Evolutionary conservation across 331 rosid genomes (phyloP).

Genomic region (Quercus tomentella): DNA sequence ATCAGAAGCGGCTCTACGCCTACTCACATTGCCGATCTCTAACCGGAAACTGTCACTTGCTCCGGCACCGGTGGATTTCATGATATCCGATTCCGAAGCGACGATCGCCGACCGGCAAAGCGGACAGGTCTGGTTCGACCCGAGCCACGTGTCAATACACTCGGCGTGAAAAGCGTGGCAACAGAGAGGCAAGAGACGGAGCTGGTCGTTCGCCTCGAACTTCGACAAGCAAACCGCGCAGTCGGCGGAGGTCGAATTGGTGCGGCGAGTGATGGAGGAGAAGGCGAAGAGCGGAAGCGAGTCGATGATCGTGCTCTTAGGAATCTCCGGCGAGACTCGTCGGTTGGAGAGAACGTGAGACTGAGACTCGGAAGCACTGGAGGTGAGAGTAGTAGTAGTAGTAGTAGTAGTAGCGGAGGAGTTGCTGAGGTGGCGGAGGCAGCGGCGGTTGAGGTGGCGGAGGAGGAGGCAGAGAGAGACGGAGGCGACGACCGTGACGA

Average conservation of each 20-base stretch:
- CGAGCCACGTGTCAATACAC: slow-evolving; percentile 66
- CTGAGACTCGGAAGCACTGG: background rate
- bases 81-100: slow-evolving; percentile 44
- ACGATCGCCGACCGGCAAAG: slow-evolving; percentile 59
- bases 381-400: background rate
- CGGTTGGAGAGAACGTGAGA: slow-evolving; percentile 28
- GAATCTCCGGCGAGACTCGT: slow-evolving; percentile 44
- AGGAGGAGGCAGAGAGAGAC: slow-evolving; percentile 57
- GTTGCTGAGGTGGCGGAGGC: slow-evolving; percentile 47
- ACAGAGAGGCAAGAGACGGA: slow-evolving; percentile 58
- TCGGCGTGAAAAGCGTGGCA: slow-evolving; percentile 62
- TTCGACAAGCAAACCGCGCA: slow-evolving; percentile 74
- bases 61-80: slow-evolving; percentile 20
- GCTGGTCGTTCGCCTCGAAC: slow-evolving; percentile 41
- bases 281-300: slow-evolving; percentile 71
- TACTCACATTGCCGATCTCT: slow-evolving; percentile 56
- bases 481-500: slow-evolving; percentile 51
- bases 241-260: slow-evolving; percentile 37
- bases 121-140: slow-evolving; percentile 56
- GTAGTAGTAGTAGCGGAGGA: slow-evolving; percentile 7
- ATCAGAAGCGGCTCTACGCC: slow-evolving; percentile 17
- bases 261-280: slow-evolving; percentile 61
- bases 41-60: slow-evolving; percentile 46
- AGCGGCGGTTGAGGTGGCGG: slow-evolving; percentile 62
- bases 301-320: slow-evolving; percentile 22